Evolutionary conservation across 306 rosid species (phyloP).

Genomic region (Malus sieversii): DNA sequence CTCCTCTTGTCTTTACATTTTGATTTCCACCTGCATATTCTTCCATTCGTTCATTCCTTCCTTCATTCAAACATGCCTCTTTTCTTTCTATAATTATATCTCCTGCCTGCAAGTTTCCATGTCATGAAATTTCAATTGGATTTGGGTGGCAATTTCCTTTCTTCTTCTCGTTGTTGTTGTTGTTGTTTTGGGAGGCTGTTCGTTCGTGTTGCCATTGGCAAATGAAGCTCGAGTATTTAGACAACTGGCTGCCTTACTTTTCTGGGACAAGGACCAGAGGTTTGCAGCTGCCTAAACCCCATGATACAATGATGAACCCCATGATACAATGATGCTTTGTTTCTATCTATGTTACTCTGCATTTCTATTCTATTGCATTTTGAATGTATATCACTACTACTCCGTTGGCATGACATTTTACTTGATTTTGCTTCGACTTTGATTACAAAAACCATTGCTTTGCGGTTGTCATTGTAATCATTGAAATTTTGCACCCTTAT

Average conservation of each 20-base stretch:
- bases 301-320: too few relatives aligned
- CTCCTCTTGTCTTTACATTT: slow-evolving; percentile 19
- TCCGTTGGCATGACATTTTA: background rate
- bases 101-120: slow-evolving; percentile 15
- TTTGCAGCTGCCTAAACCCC: too few relatives aligned
- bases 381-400: background rate
- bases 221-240: slow-evolving; percentile 51
- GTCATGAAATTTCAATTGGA: slow-evolving; percentile 26
- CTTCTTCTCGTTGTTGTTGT: too few relatives aligned
- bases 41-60: background rate
- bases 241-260: slow-evolving; percentile 46
- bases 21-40: slow-evolving; percentile 26
- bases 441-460: background rate
- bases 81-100: background rate
- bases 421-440: background rate
- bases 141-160: slow-evolving; percentile 4
- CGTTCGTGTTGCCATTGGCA: slow-evolving; percentile 37
- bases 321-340: too few relatives aligned
- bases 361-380: background rate
- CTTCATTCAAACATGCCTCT: background rate
- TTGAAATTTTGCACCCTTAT: background rate
- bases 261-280: background rate
- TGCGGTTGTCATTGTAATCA: background rate
- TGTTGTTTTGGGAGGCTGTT: slow-evolving; percentile 26
- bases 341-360: background rate